These are phyloP conservation scores for Dictyostelium intermedium DNA, from an alignment of 78 protist species.

Conservation along the genomic window DNA sequence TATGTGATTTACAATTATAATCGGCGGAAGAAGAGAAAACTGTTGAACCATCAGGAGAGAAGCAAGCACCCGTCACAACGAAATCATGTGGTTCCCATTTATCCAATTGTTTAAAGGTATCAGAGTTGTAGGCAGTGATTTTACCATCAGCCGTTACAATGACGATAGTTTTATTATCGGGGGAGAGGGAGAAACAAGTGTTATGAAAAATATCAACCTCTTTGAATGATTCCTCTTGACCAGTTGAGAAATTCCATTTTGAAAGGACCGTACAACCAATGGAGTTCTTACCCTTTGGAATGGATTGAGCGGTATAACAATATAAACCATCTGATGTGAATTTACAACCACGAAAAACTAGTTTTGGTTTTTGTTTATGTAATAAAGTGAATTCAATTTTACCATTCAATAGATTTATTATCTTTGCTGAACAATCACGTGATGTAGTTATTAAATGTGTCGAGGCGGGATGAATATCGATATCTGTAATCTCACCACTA, in stretches of 20 bases:
- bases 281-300: neutral
- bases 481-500: slow-evolving; percentile 8
- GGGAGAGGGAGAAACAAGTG: neutral
- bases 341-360: slow-evolving; percentile 55
- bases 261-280: neutral
- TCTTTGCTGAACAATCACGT: slow-evolving; percentile 27
- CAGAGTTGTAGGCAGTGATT: neutral
- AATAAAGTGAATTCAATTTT: slow-evolving; percentile 22
- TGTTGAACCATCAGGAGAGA: slow-evolving; percentile 34
- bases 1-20: slow-evolving; percentile 37
- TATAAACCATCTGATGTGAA: slow-evolving; percentile 14
- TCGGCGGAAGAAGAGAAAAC: slow-evolving; percentile 46
- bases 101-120: neutral
- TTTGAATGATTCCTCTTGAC: neutral
- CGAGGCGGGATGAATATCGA: slow-evolving; percentile 16
- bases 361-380: neutral
- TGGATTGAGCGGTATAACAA: neutral
- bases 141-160: slow-evolving; percentile 35
- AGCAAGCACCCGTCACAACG: slow-evolving; percentile 37
- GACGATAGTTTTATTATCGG: neutral
- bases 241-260: slow-evolving; percentile 1
- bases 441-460: slow-evolving; percentile 35
- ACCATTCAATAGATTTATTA: slow-evolving; percentile 35
- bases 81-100: slow-evolving; percentile 70
- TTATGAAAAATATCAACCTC: slow-evolving; percentile 22